A percentile compares a stretch with the other conserved stretches of the same genome.
Evolutionary conservation across 1,284 basidiomycete genomes (phyloP).

Genomic region (Chalciporus sp.): DNA sequence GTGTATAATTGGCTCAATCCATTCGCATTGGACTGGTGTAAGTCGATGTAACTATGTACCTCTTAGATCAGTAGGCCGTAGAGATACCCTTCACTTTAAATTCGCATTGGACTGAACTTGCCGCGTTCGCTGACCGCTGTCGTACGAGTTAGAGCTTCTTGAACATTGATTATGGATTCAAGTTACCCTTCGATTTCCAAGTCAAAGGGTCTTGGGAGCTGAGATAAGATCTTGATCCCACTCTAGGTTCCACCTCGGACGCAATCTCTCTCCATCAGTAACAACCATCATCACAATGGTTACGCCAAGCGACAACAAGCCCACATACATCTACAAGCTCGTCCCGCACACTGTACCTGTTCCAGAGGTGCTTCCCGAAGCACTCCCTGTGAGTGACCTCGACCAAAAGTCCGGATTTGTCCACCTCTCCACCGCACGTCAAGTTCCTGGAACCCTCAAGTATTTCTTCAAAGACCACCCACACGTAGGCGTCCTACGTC

Average conservation of each 20-base stretch:
- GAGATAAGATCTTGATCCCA: too few relatives aligned
- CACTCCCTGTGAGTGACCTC: conserved; percentile 29
- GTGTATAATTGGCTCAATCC: conserved; percentile 18
- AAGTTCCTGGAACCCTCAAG: conserved; percentile 26
- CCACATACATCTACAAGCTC: conserved; percentile 35
- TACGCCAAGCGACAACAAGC: conserved; percentile 1
- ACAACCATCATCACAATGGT: background rate
- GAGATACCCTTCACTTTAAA: conserved; percentile 32
- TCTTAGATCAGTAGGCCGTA: conserved; percentile 6
- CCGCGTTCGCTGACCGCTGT: too few relatives aligned
- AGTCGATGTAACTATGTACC: conserved; percentile 28
- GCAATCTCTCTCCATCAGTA: too few relatives aligned
- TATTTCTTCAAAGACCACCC: conserved; percentile 25
- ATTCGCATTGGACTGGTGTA: conserved; percentile 18
- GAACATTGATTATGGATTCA: too few relatives aligned
- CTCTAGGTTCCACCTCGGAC: too few relatives aligned
- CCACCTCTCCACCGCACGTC: conserved; percentile 32
- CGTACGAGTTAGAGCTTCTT: too few relatives aligned
- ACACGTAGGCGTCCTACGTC: conserved; percentile 24
- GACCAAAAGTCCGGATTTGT: conserved; percentile 30
- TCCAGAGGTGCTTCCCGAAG: conserved; percentile 19
- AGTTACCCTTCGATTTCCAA: too few relatives aligned
- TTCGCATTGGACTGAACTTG: background rate
- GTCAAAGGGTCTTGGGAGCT: too few relatives aligned
- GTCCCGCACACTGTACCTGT: conserved; percentile 17